Base-by-base conservation (phyloP, 75 land plant genomes). In the Picea glauca region DNA sequence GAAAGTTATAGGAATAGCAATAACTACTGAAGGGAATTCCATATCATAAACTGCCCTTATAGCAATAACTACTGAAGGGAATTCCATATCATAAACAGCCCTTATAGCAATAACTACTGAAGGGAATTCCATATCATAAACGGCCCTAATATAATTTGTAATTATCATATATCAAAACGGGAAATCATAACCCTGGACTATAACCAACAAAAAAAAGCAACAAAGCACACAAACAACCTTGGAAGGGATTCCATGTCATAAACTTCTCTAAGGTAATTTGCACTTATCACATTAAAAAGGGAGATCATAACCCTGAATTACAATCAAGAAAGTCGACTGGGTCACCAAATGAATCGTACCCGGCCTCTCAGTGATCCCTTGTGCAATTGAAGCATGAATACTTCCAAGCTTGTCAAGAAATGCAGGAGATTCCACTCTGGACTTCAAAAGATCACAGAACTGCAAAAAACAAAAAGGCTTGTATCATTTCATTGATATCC, bases 361-460 rank as follows among this genome's bases (percentile, higher is more conserved):
- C 26, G 76, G 26, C 54, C 84, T 72, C 43, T 82, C 73, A 62
- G 58, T 9, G 4, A 65, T 58, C 60, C 70, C 82, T 11, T 85
- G 79, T 74, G 81, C 76, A 67, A 75, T 78, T 77, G 88, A 83
- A 58, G 76, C 70, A 70, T 88, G 89, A 21, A 88, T 87, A 78
- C 78, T 74, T 60, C 85, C 91, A 67, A 96, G 84, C 82, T 82
- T 94, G 73, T 87, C 84, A 33, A 96, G 89, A 76, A 96, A 96
- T 60, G 82, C 85, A 14, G 90, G 84, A 46, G 98, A 87, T 72
- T 89, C 91, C 61, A 91, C 85, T 81, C 83, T 78, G 74, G 93
- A 87, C 77, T 84, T 89, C n/a, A 91, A 77, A 77, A 87, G 87
- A 79, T 84, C 89, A 77, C 85, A 85, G n/a, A 89, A 65, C 93